These are phyloP conservation scores for Botrytis porri DNA, from an alignment of 2,329 filamentous ascomycete genomes.

Conservation along the genomic window DNA sequence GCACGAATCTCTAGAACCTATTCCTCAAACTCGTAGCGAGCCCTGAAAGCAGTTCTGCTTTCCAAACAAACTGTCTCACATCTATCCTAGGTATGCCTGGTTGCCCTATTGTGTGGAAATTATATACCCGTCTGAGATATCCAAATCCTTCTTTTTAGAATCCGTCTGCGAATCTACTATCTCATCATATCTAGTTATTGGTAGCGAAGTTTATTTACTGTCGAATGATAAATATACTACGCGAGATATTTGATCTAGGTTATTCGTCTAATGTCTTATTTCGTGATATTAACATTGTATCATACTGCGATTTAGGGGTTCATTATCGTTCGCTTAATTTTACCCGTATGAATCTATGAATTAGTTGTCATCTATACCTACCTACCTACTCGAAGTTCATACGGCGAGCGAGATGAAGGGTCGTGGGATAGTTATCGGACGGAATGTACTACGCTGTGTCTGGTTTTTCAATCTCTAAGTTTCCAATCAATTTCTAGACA, in stretches of 20 bases:
- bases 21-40: neutral
- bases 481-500: too few species aligned
- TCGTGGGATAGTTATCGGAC: too few species aligned
- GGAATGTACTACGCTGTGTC: too few species aligned
- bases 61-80: neutral
- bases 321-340: neutral
- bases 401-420: too few species aligned
- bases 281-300: neutral
- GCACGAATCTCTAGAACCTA: neutral
- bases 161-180: too few species aligned
- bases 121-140: neutral
- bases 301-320: neutral
- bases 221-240: neutral
- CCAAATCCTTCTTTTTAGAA: neutral
- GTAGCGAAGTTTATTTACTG: neutral
- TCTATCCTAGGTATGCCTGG: rapidly evolving
- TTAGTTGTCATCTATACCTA: too few species aligned
- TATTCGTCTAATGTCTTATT: neutral
- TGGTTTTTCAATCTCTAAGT: too few species aligned
- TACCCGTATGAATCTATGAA: neutral
- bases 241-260: neutral
- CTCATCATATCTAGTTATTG: neutral
- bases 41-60: neutral
- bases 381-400: too few species aligned
- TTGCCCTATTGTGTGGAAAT: neutral